A percentile compares a stretch with the other conserved stretches of the same genome.
Conservation (phyloP, 768 basidiomycete species). For the Termitomyces sp. region DNA sequence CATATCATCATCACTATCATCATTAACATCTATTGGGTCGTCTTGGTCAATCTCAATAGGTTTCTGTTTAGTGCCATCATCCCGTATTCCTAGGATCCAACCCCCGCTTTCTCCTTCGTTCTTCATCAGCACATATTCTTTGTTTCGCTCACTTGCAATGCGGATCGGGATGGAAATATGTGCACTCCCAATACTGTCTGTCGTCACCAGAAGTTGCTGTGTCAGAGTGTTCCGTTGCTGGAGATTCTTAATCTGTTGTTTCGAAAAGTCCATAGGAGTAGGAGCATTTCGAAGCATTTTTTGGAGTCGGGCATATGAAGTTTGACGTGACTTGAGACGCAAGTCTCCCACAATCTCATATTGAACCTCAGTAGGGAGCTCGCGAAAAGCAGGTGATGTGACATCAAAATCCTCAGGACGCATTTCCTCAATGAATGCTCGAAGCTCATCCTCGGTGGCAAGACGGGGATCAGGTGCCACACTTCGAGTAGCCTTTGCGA, state of each 20-base stretch:
- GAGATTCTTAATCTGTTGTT: constrained; percentile 89
- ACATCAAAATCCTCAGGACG: constrained; percentile 94
- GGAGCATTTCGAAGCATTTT: constrained; percentile 77
- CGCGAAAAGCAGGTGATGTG: constrained; percentile 81
- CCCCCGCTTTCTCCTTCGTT: constrained; percentile 85
- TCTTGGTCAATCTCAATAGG: constrained; percentile 84
- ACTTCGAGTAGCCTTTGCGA: constrained; percentile 57
- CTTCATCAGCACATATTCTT: constrained; percentile 91
- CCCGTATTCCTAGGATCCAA: constrained; percentile 90
- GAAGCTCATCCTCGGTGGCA: constrained; percentile 94
- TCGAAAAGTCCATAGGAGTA: constrained; percentile 93
- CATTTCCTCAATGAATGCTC: constrained; percentile 92
- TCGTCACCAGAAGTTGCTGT: constrained; percentile 87
- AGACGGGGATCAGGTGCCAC: constrained; percentile 80
- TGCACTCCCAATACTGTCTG: constrained; percentile 88
- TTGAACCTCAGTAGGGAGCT: constrained; percentile 92
- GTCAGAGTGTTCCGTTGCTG: constrained; percentile 87
- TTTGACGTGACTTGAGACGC: constrained; percentile 90
- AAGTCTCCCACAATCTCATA: constrained; percentile 98
- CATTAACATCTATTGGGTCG: constrained; percentile 23
- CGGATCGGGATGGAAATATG: constrained; percentile 88
- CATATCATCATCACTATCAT: constrained; percentile 59
- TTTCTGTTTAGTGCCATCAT: constrained; percentile 77
- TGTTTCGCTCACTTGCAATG: constrained; percentile 92
- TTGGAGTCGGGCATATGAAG: constrained; percentile 85